A percentile compares a stretch with the other conserved stretches of the same genome.
Evolutionary conservation across 2,329 filamentous ascomycete species (phyloP).

Genomic region (Colletotrichum musae): DNA sequence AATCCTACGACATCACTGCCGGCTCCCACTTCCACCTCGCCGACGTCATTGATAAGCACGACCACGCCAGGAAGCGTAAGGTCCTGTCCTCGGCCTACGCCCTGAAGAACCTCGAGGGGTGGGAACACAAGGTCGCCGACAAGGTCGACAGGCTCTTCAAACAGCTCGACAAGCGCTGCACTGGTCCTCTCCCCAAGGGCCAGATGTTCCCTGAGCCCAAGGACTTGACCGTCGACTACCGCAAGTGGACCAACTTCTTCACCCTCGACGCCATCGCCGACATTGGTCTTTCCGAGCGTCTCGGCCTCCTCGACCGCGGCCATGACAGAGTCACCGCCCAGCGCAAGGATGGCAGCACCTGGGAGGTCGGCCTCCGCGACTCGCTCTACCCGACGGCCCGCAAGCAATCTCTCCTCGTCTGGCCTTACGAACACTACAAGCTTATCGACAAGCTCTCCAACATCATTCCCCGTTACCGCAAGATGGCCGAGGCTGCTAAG

Average conservation of each 20-base stretch:
- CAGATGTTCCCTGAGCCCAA: conserved; percentile 46
- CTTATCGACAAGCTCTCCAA: conserved; percentile 62
- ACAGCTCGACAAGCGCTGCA: conserved; percentile 59
- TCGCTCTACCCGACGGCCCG: conserved; percentile 65
- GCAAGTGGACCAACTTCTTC: conserved; percentile 69
- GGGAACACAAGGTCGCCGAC: conserved; percentile 69
- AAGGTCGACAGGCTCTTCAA: conserved; percentile 61
- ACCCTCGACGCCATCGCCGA: conserved; percentile 70
- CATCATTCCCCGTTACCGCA: conserved; percentile 60
- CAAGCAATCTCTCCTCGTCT: conserved; percentile 65
- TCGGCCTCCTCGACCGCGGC: conserved; percentile 66
- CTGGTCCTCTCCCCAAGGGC: conserved; percentile 51
- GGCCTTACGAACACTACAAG: conserved; percentile 66
- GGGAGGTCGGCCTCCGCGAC: conserved; percentile 63
- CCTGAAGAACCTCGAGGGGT: conserved; percentile 66
- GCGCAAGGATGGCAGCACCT: conserved; percentile 60
- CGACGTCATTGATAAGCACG: conserved; percentile 65
- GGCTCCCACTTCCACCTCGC: conserved; percentile 67
- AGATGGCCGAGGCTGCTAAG: conserved; percentile 55
- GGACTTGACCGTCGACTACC: conserved; percentile 65
- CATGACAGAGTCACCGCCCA: conserved; percentile 60
- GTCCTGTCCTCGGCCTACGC: conserved; percentile 66
- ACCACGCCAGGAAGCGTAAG: conserved; percentile 66
- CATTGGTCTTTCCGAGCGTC: conserved; percentile 66
- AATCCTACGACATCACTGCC: conserved; percentile 59